A percentile compares a stretch with the other conserved stretches of the same genome.
Evolutionary conservation across 1,139 yeast species (phyloP).

Genomic region (Taiozyma onychis): DNA sequence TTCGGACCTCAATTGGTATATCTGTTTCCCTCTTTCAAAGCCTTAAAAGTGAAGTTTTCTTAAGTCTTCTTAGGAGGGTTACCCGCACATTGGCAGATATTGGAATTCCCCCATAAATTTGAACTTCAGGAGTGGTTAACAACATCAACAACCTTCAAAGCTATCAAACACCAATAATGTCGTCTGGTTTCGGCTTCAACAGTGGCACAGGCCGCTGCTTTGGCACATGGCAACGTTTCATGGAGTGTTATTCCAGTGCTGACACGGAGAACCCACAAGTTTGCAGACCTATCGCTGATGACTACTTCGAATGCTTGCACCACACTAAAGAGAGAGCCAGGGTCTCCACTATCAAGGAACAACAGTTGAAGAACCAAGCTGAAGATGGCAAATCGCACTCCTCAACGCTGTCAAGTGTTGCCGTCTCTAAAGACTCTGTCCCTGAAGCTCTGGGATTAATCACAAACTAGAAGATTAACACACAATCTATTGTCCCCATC

Average conservation of each 20-base stretch:
- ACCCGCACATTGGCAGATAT: background rate
- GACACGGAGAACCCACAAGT: constrained; percentile 29
- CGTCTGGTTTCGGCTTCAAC: constrained; percentile 34
- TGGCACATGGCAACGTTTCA: constrained; percentile 37
- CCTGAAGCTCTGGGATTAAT: constrained; percentile 27
- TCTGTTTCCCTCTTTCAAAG: too few relatives aligned
- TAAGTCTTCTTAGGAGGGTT: background rate
- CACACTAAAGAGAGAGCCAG: constrained; percentile 36
- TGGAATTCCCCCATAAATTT: background rate
- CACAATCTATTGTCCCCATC: background rate
- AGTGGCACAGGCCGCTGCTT: constrained; percentile 46
- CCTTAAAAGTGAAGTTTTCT: too few relatives aligned
- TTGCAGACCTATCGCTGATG: constrained; percentile 38
- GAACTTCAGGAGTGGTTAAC: background rate
- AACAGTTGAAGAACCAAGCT: constrained; percentile 21
- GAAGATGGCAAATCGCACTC: constrained; percentile 8
- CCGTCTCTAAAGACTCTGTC: constrained; percentile 18
- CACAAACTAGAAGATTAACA: constrained; percentile 10
- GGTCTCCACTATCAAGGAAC: constrained; percentile 20
- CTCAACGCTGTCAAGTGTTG: constrained; percentile 7
- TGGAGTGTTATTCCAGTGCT: constrained; percentile 39
- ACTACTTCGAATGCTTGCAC: constrained; percentile 44
- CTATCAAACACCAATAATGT: constrained; percentile 21
- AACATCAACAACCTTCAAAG: background rate
- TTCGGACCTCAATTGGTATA: too few relatives aligned